A percentile compares a stretch with the other conserved stretches of the same genome.
Conservation (phyloP, 495 filamentous ascomycete species). For the Geoglossum glabrum region DNA sequence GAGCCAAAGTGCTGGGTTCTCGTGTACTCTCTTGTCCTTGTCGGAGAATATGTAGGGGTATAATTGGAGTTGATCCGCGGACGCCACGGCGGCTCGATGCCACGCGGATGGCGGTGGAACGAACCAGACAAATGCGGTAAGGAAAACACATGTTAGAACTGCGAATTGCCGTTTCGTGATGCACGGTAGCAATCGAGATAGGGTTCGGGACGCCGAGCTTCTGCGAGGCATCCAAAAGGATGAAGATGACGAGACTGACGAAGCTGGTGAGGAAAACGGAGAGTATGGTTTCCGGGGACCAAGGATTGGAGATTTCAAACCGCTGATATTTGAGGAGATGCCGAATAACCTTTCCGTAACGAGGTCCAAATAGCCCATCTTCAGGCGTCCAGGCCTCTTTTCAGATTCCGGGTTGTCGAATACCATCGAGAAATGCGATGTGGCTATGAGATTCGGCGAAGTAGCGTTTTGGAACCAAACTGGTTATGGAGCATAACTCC, state of each 20-base stretch:
- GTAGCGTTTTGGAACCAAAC: background rate
- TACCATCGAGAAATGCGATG: background rate
- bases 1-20: conserved; percentile 19
- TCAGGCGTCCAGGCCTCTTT: background rate
- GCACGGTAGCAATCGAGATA: conserved; percentile 6
- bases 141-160: conserved; percentile 12
- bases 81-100: background rate
- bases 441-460: background rate
- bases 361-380: background rate
- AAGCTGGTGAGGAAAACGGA: conserved; percentile 5
- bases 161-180: conserved; percentile 13
- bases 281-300: conserved; percentile 8
- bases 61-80: background rate
- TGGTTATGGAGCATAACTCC: background rate
- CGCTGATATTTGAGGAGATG: conserved; percentile 9
- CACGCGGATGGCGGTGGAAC: conserved; percentile 12
- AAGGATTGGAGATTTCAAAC: conserved; percentile 12
- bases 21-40: conserved; percentile 1
- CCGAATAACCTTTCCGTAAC: background rate
- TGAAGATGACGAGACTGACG: conserved; percentile 1
- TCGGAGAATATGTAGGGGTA: background rate
- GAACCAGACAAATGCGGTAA: conserved; percentile 15
- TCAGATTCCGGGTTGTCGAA: background rate
- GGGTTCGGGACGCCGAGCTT: background rate
- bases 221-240: conserved; percentile 2